Evolutionary conservation across 1,284 basidiomycete genomes (phyloP).

Genomic region (Wolfiporia cocos): DNA sequence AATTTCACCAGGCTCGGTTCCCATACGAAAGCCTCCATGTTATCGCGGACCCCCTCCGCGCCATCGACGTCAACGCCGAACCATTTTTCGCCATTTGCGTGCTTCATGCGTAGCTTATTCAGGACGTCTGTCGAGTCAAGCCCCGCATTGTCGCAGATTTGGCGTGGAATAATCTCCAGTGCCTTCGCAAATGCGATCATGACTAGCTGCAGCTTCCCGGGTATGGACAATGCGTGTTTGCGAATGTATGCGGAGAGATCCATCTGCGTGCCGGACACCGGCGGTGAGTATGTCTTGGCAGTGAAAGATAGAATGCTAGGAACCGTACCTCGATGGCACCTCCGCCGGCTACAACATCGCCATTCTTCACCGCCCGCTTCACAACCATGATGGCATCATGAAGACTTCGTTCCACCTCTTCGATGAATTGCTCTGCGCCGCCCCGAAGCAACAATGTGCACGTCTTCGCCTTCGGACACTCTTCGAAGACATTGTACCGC

Average conservation of each 20-base stretch:
- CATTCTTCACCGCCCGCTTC: constrained; percentile 93
- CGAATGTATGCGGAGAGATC: constrained; percentile 93
- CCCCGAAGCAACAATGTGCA: constrained; percentile 96
- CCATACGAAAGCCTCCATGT: constrained; percentile 98
- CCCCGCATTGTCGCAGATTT: constrained; percentile 98
- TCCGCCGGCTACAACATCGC: constrained; percentile 94
- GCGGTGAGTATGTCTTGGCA: constrained; percentile 3
- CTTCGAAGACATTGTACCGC: constrained; percentile 94
- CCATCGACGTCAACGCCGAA: constrained; percentile 95
- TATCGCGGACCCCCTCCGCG: constrained; percentile 84
- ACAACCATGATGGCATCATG: constrained; percentile 99
- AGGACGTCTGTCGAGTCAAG: constrained; percentile 96
- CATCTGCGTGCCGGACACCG: constrained; percentile 65
- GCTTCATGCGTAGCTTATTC: constrained; percentile 96
- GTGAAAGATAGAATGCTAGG: not conserved
- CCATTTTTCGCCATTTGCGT: constrained; percentile 86
- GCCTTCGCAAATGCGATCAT: constrained; percentile 96
- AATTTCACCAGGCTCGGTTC: constrained; percentile 94
- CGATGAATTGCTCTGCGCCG: constrained; percentile 98
- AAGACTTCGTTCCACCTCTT: constrained; percentile 94
- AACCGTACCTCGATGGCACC: constrained; percentile 86
- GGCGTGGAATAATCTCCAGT: constrained; percentile 95
- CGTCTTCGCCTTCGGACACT: constrained; percentile 94
- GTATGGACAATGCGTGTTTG: constrained; percentile 86
- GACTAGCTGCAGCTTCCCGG: constrained; percentile 95